These are phyloP conservation scores for Ballota nigra DNA, from an alignment of 257 asterid genomes.

Conservation along the genomic window DNA sequence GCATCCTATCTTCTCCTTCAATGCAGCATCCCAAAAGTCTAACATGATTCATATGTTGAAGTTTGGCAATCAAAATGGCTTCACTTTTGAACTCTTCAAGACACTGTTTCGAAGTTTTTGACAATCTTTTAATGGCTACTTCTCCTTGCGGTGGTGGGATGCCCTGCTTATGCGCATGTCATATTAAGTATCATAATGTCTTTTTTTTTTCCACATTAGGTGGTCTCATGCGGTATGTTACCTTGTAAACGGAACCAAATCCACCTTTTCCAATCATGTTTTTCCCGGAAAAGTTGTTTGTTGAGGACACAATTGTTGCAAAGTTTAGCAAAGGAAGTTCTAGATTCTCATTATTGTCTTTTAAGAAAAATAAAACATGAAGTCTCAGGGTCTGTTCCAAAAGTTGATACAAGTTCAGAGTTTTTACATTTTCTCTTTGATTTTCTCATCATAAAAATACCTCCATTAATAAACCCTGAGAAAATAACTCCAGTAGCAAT, in stretches of 20 bases:
- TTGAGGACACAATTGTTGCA: constrained; percentile 29
- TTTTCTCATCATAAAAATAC: background rate
- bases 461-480: constrained; percentile 4
- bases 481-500: constrained; percentile 9
- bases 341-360: constrained; percentile 21
- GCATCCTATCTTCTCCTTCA: too few species aligned
- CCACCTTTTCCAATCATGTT: too few species aligned
- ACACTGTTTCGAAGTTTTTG: constrained; percentile 40
- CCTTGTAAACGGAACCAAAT: constrained; percentile 48
- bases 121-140: constrained; percentile 47
- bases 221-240: constrained; percentile 3
- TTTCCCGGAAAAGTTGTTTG: constrained; percentile 32
- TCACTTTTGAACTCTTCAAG: constrained; percentile 31
- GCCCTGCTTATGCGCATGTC: constrained; percentile 28
- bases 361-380: too few species aligned
- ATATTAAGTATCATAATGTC: background rate
- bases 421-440: constrained; percentile 8
- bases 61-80: constrained; percentile 32
- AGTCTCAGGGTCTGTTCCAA: background rate
- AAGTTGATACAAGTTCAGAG: background rate
- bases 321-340: constrained; percentile 33
- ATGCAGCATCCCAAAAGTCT: too few species aligned
- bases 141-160: constrained; percentile 17
- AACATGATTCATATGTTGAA: too few species aligned
- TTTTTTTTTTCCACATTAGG: background rate